Base-by-base conservation (phyloP, 805 yeast genomes). In the Saccharomycopsis fermentans region DNA sequence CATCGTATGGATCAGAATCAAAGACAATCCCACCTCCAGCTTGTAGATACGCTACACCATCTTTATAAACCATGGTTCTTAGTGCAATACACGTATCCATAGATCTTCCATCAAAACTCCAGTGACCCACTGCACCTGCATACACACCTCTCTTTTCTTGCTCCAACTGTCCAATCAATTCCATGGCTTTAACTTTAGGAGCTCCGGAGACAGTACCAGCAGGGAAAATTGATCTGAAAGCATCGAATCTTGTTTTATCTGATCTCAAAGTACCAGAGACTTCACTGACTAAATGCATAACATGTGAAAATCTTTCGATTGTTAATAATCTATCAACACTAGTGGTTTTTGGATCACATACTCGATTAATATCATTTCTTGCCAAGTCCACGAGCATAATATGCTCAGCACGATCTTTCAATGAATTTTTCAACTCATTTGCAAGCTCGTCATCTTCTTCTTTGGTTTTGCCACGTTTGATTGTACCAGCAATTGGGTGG, bases 201-300 rank as follows among this genome's bases (percentile, higher is more conserved):
- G 99, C 98, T 43, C 99, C 99, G 58, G 95, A 85, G 12, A 92
- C 98, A 1, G 99, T 94, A 51, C 99, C 99, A 1, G 99, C 99
- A 21, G 99, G 99, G 83, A 94, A 94, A 58, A 94, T 89, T 2
- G 97, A 90, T 70, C 99, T 81, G 74, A 94, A 90, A 0, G 99
- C 99, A 74, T 94, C 99, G 68, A 94, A 94, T 63, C 98, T 79
- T 12, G 92, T 84, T 75, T 89, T 86, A 60, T 81, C 97, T 0
- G 76, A 72, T 68, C 99, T 79, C 66, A 94, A 76, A 1, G 85
- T 88, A 14, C 99, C 99, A 62, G 95, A 85, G 21, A 92, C 97
- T 71, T 92, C 95, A 2, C 96, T 87, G 2, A 92, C 97, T 65
- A 94, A 77, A 73, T 94, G 99, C 86, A 91, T 91, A 43, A 94